Base-by-base conservation (phyloP, 495 filamentous ascomycete species). In the Cairneyella variabilis region DNA sequence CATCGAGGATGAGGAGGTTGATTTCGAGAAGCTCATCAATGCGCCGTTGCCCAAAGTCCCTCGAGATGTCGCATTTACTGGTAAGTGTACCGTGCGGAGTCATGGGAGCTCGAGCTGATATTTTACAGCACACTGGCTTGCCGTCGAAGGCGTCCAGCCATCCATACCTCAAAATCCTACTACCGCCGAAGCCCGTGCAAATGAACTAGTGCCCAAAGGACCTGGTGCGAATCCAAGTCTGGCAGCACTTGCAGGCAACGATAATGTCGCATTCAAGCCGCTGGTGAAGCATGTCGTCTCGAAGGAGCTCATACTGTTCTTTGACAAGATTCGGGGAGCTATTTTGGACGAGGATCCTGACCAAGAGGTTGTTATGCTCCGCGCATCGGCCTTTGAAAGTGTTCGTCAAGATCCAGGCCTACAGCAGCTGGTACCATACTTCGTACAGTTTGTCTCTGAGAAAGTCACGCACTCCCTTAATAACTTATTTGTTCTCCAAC, bases 11-110 rank as follows among this genome's bases (percentile, higher is more conserved):
- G 93, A 98, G 62, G 93, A 98, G 73, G 85, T 97, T 25, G 93
- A 98, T 65, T 97, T 98, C 64, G 93, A 98, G 71, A 97, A 97
- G 71, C 71, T 98, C 58, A 97, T 98, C 66, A 98, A 98, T 72
- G 88, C 88, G 36, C 89, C 93, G 5, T 70, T 98, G 51, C 93
- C 93, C 6, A 97, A 91, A 62, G 90, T 98, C 11, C 95, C 93
- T 5, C 73, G 90, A n/a, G 93, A 98, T 64, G 84, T 92, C 32
- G 85, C 83, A 22, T 90, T 96, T 63, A 97, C 93, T 8, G 84
- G 90, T 95, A 69, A 60, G 76, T 64, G 16, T 32, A 10, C 23
- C 17, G 8, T 18, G 16, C 3, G n/a, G 32, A 32, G n/a, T n/a
- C 26, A 18, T 4, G 14, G 14, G 27, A 17, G 27, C 11, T 49